Evolutionary conservation across 176 grass and related monocot genomes (phyloP).

Genomic region (Juncus inflexus): DNA sequence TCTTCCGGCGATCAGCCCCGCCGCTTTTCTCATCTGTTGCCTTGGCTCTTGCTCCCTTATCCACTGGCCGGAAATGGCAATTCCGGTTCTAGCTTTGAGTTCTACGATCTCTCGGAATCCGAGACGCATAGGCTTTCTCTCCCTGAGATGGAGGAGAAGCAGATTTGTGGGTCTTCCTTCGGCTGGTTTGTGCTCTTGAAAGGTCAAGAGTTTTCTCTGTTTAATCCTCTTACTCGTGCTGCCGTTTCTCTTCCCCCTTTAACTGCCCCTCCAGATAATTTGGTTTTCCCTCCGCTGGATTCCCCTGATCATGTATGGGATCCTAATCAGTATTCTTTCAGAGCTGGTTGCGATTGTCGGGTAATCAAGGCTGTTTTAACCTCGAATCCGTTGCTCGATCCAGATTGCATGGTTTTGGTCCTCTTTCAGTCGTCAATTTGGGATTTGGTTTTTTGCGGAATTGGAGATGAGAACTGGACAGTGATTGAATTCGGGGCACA

Average conservation of each 20-base stretch:
- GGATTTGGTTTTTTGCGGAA: too few species aligned
- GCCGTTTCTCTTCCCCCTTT: too few species aligned
- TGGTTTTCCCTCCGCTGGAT: background rate
- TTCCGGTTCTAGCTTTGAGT: background rate
- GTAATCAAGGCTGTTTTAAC: background rate
- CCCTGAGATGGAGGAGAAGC: background rate
- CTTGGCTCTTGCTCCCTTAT: background rate
- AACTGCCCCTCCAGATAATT: slow-evolving; percentile 1
- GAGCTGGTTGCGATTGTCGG: background rate
- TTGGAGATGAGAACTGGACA: background rate
- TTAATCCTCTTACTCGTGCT: too few species aligned
- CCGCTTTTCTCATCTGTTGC: background rate
- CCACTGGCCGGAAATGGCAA: background rate
- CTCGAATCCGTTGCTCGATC: background rate
- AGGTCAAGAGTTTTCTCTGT: background rate
- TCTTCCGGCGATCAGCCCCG: background rate
- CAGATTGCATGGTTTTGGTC: background rate
- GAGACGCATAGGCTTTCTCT: background rate
- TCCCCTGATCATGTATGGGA: background rate
- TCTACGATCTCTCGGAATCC: background rate
- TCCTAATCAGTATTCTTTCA: background rate
- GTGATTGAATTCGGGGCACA: background rate
- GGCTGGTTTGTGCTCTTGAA: background rate
- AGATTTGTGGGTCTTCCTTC: background rate
- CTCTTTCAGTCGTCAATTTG: background rate